Base-by-base conservation (phyloP, 805 yeast genomes). In the Candida incommunis region DNA sequence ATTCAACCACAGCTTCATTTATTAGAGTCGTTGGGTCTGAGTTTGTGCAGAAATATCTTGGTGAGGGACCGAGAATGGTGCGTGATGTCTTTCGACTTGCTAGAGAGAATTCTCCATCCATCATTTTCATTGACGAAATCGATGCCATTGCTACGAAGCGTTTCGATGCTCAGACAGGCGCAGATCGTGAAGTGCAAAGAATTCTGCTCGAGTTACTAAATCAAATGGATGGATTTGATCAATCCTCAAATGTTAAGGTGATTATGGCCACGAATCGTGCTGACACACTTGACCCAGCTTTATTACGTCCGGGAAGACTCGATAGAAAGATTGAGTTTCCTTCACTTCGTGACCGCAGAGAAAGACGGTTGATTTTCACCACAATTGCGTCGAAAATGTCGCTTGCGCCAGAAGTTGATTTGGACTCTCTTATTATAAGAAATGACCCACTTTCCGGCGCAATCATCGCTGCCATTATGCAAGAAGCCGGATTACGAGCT, bases 21-120 rank as follows among this genome's bases (percentile, higher is more conserved):
- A 92, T 92, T 54, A 83, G 97, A 63, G 95, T 92, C 24, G 92
- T 86, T 55, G 98, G 98, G 50, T 90, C 97, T 1, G 99, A 92
- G 64, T 92, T 92, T 59, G 98, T 92, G 46, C 98, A 92, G 63
- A 92, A 92, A 66, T 92, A 92, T 64, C 74, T 92, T 45, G 99
- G 99, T 63, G 99, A 92, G 70, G 98, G 99, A 58, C 97, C 99
- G 49, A 77, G 99, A 69, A 92, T 92, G 97, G 98, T 92, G 27
- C 80, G 99, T 64, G 98, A 92, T 63, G 97, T 92, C 27, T 92
- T 92, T 69, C 73, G 97, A 60, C 74, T 92, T 51, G 99, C 99
- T 4, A 76, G 97, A 60, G 99, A 92, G 62, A 92, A 92, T 66
- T 79, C 96, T 0, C 99, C 99, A 4, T 78, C 96, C 7, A 92